Evolutionary conservation across 306 rosid species (phyloP).

Genomic region (Trichosanthes cucumerina): DNA sequence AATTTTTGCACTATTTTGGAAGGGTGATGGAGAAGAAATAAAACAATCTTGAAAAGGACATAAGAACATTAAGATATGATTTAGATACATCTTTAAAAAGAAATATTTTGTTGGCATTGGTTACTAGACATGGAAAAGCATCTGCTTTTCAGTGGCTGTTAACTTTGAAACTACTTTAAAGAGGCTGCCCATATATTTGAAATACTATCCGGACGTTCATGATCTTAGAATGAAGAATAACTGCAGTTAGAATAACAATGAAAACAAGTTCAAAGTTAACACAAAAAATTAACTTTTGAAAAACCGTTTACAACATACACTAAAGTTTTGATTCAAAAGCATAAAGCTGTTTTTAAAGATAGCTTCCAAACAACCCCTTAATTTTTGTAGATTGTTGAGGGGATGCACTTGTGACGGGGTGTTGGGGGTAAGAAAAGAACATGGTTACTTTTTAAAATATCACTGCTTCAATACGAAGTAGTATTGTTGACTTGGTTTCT

Average conservation of each 20-base stretch:
- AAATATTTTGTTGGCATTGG: not conserved
- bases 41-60: not conserved
- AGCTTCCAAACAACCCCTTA: not conserved
- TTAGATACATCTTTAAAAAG: not conserved
- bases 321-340: not conserved
- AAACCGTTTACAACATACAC: not conserved
- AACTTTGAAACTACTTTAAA: not conserved
- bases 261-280: not conserved
- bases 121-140: not conserved
- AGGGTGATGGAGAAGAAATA: not conserved
- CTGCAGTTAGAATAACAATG: not conserved
- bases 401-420: not conserved
- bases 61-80: not conserved
- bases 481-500: not conserved
- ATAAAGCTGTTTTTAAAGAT: not conserved
- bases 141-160: not conserved
- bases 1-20: not conserved
- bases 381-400: not conserved
- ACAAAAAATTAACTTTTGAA: not conserved
- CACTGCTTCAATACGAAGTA: not conserved
- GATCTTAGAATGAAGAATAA: not conserved
- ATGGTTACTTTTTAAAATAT: not conserved
- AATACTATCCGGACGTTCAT: not conserved
- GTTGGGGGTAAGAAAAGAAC: not conserved
- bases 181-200: not conserved